Conservation (phyloP, 2,329 filamentous ascomycete species). For the Fusarium sp. region DNA sequence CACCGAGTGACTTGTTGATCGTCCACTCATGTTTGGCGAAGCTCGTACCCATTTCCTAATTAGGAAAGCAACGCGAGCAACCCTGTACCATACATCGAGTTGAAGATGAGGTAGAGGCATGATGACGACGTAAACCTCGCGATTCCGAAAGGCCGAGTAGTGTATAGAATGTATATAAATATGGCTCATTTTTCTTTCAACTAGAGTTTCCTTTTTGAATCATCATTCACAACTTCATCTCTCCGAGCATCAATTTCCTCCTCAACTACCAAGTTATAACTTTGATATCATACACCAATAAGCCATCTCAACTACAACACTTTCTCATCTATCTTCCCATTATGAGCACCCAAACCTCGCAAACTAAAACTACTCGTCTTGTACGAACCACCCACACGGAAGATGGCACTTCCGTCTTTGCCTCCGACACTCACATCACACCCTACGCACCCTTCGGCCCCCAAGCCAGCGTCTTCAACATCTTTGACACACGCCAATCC, state of each 20-base stretch:
- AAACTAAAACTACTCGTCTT: conserved; percentile 1
- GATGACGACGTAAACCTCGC: background rate
- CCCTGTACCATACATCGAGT: conserved; percentile 4
- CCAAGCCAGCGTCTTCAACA: conserved; percentile 10
- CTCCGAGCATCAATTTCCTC: background rate
- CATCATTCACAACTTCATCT: background rate
- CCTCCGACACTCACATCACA: background rate
- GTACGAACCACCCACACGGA: conserved; percentile 9
- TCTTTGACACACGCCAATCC: conserved; percentile 25
- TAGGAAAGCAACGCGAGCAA: conserved; percentile 27
- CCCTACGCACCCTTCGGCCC: conserved; percentile 22
- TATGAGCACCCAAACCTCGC: conserved; percentile 2
- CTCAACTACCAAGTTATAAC: background rate
- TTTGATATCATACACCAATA: background rate
- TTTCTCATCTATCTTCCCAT: background rate
- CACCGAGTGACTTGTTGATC: background rate
- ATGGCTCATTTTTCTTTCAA: background rate
- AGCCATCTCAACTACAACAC: background rate
- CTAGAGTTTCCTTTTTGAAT: background rate
- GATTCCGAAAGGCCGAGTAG: background rate
- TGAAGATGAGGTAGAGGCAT: conserved; percentile 1
- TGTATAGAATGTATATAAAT: conserved; percentile 4
- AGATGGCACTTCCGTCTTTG: conserved; percentile 14
- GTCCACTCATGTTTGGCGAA: background rate
- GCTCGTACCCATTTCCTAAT: conserved; percentile 25